These are phyloP conservation scores for Diaporthe sp. DNA, from an alignment of 2,329 filamentous ascomycete genomes.

Conservation along the genomic window DNA sequence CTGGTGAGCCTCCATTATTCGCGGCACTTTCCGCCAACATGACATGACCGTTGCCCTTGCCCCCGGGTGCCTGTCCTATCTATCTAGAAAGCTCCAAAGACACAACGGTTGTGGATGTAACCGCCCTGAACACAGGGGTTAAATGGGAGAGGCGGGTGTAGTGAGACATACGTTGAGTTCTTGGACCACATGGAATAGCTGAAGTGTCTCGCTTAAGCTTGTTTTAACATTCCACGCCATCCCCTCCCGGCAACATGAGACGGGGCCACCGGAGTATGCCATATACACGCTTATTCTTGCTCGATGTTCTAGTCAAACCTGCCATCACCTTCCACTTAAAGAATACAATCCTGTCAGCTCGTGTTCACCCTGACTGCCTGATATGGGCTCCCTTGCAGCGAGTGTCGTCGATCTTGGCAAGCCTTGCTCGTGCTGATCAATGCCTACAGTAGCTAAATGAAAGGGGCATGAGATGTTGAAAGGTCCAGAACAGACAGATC, in stretches of 20 bases:
- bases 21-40: no score
- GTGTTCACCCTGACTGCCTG: not conserved
- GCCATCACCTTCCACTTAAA: not conserved
- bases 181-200: not conserved
- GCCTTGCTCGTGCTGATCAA: not conserved
- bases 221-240: constrained; percentile 17
- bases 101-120: no score
- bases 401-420: not conserved
- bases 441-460: not conserved
- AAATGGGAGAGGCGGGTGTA: not conserved
- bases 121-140: constrained; percentile 1
- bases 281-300: not conserved
- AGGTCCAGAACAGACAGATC: not conserved
- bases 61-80: not conserved
- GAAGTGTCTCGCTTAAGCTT: not conserved
- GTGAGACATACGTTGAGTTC: constrained; percentile 3
- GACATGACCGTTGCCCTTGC: no score
- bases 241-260: no score
- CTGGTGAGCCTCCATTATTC: not conserved
- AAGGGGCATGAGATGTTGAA: not conserved
- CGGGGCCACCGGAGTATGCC: not conserved
- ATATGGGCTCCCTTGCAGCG: constrained; percentile 2
- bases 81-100: not conserved
- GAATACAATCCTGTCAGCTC: not conserved
- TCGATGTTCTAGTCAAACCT: no score